phyloP scores from a whole-genome alignment of 2,329 filamentous ascomycete species.

The Chalaropsis ovoidea region DNA sequence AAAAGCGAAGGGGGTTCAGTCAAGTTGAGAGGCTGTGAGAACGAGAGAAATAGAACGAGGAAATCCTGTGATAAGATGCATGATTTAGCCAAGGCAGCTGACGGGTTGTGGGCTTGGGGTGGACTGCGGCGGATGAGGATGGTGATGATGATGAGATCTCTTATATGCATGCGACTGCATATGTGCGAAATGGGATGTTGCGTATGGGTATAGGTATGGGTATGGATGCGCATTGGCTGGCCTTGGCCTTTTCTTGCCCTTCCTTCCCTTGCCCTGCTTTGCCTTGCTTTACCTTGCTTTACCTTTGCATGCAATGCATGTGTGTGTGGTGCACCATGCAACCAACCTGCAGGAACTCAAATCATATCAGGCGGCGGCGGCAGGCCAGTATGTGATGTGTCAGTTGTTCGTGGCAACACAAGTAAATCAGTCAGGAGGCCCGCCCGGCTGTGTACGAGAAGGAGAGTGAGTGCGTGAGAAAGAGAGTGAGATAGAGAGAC shows the following conservation, averaged over 20 bases:
- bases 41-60: not conserved
- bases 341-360: slow-evolving; percentile 9
- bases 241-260: no score
- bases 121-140: not conserved
- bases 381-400: not conserved
- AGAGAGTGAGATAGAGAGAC: not conserved
- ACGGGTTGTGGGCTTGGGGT: slow-evolving; percentile 6
- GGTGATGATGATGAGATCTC: slow-evolving; percentile 10
- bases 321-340: not conserved
- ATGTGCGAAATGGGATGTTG: slow-evolving; percentile 2
- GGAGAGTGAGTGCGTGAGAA: not conserved
- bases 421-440: not conserved
- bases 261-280: no score
- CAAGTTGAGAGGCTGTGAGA: no score
- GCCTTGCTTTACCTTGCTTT: no score
- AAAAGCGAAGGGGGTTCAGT: no score
- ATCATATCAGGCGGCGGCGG: not conserved
- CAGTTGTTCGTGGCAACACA: not conserved
- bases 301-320: not conserved
- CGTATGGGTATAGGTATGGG: not conserved
- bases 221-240: not conserved
- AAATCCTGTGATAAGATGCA: slow-evolving; percentile 4
- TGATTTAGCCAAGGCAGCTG: slow-evolving; percentile 13
- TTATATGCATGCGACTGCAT: slow-evolving; percentile 11
- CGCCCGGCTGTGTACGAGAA: not conserved